Evolutionary conservation across 2,329 filamentous ascomycete genomes (phyloP).

Genomic region (Botrytis pseudocinerea): DNA sequence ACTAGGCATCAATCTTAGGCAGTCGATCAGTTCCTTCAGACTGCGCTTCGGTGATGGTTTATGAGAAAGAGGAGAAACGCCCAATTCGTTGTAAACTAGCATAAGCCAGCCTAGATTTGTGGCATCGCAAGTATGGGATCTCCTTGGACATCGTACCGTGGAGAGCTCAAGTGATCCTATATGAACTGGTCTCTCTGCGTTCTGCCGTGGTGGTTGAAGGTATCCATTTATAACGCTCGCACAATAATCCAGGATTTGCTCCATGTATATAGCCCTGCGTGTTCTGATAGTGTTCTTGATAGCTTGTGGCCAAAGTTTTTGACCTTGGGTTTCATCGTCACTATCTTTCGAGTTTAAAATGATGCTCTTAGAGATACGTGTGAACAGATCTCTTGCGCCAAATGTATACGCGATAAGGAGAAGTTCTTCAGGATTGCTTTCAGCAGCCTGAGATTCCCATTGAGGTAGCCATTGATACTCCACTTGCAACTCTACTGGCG

Average conservation of each 20-base stretch:
- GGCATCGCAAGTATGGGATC: conserved; percentile 53
- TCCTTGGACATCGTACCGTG: conserved; percentile 50
- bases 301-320: conserved; percentile 48
- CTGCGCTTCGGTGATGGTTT: conserved; percentile 42
- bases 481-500: conserved; percentile 52
- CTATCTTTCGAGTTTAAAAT: conserved; percentile 50
- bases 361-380: conserved; percentile 51
- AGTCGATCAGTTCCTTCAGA: conserved; percentile 49
- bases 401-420: conserved; percentile 56
- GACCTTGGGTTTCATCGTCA: conserved; percentile 45
- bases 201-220: conserved; percentile 38
- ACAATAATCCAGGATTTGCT: conserved; percentile 52
- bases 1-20: conserved; percentile 48
- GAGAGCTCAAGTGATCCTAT: conserved; percentile 41
- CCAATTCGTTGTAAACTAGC: conserved; percentile 51
- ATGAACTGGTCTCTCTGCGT: conserved; percentile 27
- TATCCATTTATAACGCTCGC: conserved; percentile 49
- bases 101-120: conserved; percentile 56
- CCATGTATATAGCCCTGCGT: conserved; percentile 51
- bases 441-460: conserved; percentile 50
- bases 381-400: conserved; percentile 51
- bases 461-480: conserved; percentile 54
- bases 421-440: conserved; percentile 52
- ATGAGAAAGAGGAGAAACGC: conserved; percentile 45
- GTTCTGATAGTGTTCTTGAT: conserved; percentile 53